A percentile compares a stretch with the other conserved stretches of the same genome.
Conservation (phyloP, 495 filamentous ascomycete genomes). For the Penicillium robsamsonii region DNA sequence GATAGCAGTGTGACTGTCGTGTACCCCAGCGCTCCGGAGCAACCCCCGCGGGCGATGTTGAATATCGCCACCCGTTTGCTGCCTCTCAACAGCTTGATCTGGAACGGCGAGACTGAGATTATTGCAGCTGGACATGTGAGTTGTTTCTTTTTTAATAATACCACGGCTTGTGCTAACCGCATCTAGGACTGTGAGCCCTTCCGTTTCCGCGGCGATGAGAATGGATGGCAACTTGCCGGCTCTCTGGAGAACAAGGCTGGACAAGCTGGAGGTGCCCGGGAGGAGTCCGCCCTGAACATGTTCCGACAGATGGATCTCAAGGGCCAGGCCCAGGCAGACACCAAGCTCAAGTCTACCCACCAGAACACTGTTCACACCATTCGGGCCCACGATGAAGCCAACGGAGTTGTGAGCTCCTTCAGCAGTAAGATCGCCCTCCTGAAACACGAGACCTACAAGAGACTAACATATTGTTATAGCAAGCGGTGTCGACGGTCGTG, state of each 20-base stretch:
- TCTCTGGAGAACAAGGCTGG: slow-evolving; percentile 67
- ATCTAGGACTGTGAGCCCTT: slow-evolving; percentile 85
- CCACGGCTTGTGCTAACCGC: slow-evolving; percentile 13
- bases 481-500: slow-evolving; percentile 89
- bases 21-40: slow-evolving; percentile 88
- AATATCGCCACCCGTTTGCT: slow-evolving; percentile 85
- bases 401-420: slow-evolving; percentile 69
- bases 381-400: slow-evolving; percentile 65
- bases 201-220: slow-evolving; percentile 75
- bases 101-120: slow-evolving; percentile 90
- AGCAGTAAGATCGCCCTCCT: slow-evolving; percentile 64
- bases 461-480: slow-evolving; percentile 55
- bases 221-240: slow-evolving; percentile 83
- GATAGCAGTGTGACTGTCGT: slow-evolving; percentile 96
- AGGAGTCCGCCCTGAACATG: slow-evolving; percentile 93
- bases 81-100: slow-evolving; percentile 87
- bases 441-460: neutral
- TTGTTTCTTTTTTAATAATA: slow-evolving; percentile 7
- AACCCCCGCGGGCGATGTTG: slow-evolving; percentile 83
- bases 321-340: slow-evolving; percentile 84
- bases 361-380: slow-evolving; percentile 93
- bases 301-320: slow-evolving; percentile 98
- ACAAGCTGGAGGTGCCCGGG: slow-evolving; percentile 59
- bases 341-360: slow-evolving; percentile 90
- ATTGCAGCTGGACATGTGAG: slow-evolving; percentile 86